These are phyloP conservation scores for Tylopilus orsonianus DNA, from an alignment of 1,284 basidiomycete genomes.

Conservation along the genomic window DNA sequence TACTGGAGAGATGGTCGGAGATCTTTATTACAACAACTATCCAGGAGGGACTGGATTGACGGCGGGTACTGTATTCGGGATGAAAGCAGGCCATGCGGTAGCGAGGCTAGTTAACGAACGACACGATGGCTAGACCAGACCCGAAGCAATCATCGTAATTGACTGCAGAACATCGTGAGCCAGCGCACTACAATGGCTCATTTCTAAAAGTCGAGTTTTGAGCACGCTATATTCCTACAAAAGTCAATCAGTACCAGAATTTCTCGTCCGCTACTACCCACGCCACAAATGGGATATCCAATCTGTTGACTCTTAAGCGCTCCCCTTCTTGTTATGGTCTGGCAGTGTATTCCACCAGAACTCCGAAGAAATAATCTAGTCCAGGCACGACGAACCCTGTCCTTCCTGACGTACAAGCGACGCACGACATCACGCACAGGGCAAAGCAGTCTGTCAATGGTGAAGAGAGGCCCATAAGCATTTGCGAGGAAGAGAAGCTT, in stretches of 20 bases:
- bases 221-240: no score
- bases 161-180: background rate
- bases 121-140: background rate
- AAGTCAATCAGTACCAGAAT: no score
- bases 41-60: constrained; percentile 69
- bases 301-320: constrained; percentile 18
- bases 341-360: constrained; percentile 8
- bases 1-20: constrained; percentile 67
- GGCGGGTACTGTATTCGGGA: constrained; percentile 65
- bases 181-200: background rate
- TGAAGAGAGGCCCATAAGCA: constrained; percentile 45
- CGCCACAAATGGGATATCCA: constrained; percentile 17
- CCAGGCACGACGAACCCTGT: constrained; percentile 30
- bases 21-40: constrained; percentile 61
- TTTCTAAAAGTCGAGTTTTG: background rate
- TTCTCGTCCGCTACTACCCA: background rate
- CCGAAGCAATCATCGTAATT: background rate
- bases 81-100: constrained; percentile 53
- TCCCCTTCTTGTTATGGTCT: constrained; percentile 18
- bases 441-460: constrained; percentile 56
- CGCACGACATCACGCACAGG: constrained; percentile 6
- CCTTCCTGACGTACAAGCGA: background rate
- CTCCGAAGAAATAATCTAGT: constrained; percentile 33
- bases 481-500: constrained; percentile 50
- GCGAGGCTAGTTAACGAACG: constrained; percentile 27